These are phyloP conservation scores for Verticillium alfalfae DNA, from an alignment of 2,329 filamentous ascomycete species.

Conservation along the genomic window DNA sequence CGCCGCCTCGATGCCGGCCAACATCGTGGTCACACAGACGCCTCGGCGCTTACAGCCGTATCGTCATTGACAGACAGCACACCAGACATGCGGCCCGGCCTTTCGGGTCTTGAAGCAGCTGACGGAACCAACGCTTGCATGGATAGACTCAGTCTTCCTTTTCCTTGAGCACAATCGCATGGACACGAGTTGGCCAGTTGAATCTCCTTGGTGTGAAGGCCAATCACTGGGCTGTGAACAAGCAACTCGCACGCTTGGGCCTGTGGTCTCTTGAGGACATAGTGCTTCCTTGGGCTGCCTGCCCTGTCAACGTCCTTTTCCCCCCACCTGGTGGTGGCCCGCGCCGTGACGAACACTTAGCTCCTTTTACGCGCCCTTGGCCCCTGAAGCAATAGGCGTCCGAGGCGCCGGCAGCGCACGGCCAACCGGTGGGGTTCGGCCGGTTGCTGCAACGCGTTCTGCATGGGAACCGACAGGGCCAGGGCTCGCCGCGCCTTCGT, in stretches of 20 bases:
- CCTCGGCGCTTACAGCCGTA: neutral
- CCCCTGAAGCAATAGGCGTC: conserved; percentile 7
- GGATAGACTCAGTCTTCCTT: neutral
- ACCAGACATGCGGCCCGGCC: neutral
- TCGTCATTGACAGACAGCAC: neutral
- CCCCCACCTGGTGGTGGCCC: neutral
- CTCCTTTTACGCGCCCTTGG: conserved; percentile 34
- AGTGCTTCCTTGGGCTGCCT: neutral
- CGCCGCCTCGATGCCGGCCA: neutral
- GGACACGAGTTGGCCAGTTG: neutral
- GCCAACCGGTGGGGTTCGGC: conserved; percentile 29
- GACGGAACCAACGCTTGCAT: neutral
- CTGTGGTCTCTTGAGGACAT: neutral
- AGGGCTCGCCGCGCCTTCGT: conserved; percentile 28
- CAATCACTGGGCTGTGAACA: neutral
- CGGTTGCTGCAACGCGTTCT: conserved; percentile 32
- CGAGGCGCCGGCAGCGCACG: conserved; percentile 3
- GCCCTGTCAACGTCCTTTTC: neutral
- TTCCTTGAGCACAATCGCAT: too few species aligned
- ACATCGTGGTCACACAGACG: neutral
- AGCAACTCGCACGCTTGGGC: too few species aligned
- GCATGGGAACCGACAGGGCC: conserved; percentile 29
- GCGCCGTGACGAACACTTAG: conserved; percentile 1
- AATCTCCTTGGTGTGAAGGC: neutral
- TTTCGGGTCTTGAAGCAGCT: neutral